phyloP scores from a whole-genome alignment of 2,329 filamentous ascomycete species.

The Ophiostoma piceae region DNA sequence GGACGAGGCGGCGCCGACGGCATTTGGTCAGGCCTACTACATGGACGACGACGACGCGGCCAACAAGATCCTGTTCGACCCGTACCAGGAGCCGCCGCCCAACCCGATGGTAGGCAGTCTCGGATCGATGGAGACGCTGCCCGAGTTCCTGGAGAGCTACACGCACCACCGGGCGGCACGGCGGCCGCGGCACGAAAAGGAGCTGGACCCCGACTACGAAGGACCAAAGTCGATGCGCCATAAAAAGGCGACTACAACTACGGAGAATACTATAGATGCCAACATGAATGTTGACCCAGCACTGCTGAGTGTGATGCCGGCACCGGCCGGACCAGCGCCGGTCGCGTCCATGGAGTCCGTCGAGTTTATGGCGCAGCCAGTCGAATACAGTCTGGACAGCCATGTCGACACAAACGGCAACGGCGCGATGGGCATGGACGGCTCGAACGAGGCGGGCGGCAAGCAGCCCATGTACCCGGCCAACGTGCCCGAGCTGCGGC shows the following conservation, averaged over 20 bases:
- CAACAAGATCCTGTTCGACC: conserved; percentile 56
- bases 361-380: not conserved
- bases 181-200: conserved; percentile 48
- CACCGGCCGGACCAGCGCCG: not conserved
- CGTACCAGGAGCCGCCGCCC: conserved; percentile 49
- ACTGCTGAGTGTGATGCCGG: conserved; percentile 34
- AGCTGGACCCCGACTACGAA: conserved; percentile 51
- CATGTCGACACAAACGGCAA: not conserved
- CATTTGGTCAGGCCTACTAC: conserved; percentile 56
- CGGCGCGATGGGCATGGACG: conserved; percentile 19
- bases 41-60: conserved; percentile 54
- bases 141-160: conserved; percentile 52
- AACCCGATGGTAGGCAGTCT: conserved; percentile 40
- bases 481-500: conserved; percentile 25
- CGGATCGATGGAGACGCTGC: conserved; percentile 42
- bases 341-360: not conserved
- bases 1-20: conserved; percentile 31
- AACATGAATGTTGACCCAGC: conserved; percentile 51
- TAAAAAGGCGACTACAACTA: conserved; percentile 33
- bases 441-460: conserved; percentile 19
- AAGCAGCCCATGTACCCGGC: conserved; percentile 1
- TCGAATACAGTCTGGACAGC: not conserved
- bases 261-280: conserved; percentile 30
- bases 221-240: conserved; percentile 40
- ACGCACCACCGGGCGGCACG: conserved; percentile 49